Percentiles rank a stretch among this genome's conserved stretches.
phyloP scores from a whole-genome alignment of 2,329 filamentous ascomycete genomes.

The Colletotrichum brevisporum region DNA sequence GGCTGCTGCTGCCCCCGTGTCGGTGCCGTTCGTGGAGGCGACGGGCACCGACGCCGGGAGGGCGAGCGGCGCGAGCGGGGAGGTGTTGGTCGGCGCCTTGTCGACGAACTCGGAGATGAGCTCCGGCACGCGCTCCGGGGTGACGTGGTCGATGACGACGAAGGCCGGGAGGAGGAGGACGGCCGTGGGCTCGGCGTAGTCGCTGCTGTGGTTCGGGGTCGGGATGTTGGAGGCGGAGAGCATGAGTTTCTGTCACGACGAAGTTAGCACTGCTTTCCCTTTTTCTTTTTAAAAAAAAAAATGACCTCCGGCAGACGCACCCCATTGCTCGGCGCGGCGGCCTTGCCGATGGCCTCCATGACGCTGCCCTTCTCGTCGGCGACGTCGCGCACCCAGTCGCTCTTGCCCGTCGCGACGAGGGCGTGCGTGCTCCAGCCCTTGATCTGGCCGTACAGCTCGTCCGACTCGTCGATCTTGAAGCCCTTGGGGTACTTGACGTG shows the following conservation, averaged over 20 bases:
- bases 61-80: slow-evolving; percentile 64
- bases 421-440: slow-evolving; percentile 92
- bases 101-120: slow-evolving; percentile 81
- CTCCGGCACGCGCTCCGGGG: slow-evolving; percentile 78
- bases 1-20: slow-evolving; percentile 43
- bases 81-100: slow-evolving; percentile 79
- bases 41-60: slow-evolving; percentile 54
- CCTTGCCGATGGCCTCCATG: slow-evolving; percentile 80
- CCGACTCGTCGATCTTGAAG: slow-evolving; percentile 81
- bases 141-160: slow-evolving; percentile 85
- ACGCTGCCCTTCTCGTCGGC: slow-evolving; percentile 88
- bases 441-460: slow-evolving; percentile 86
- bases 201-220: slow-evolving; percentile 75
- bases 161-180: slow-evolving; percentile 90
- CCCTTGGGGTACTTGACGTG: slow-evolving; percentile 80
- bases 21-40: slow-evolving; percentile 42
- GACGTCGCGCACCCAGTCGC: slow-evolving; percentile 93
- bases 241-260: slow-evolving; percentile 77
- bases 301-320: slow-evolving; percentile 67
- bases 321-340: slow-evolving; percentile 74
- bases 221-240: slow-evolving; percentile 94
- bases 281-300: too few species aligned
- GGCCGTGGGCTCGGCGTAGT: slow-evolving; percentile 79
- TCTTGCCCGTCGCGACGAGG: slow-evolving; percentile 94
- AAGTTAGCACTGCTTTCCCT: slow-evolving; percentile 20